Conservation (phyloP, 352 stramenopile species). For the Pythium volutum region DNA sequence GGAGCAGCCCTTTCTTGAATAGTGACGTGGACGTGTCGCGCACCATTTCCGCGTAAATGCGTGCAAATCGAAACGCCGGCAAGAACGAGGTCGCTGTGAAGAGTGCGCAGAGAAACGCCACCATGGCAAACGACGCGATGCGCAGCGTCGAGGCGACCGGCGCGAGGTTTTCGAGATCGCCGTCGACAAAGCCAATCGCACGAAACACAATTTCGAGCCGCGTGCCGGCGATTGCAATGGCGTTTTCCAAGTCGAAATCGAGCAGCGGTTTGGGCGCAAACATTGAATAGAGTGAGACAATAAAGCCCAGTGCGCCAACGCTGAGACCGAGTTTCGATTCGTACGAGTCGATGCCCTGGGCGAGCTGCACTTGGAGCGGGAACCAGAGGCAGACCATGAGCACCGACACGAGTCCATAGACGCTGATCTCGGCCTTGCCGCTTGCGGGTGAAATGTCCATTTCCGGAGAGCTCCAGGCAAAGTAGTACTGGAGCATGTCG, state of each 20-base stretch:
- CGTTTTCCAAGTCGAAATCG: constrained; percentile 68
- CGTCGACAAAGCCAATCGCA: constrained; percentile 55
- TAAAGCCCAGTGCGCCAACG: constrained; percentile 52
- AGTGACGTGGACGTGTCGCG: constrained; percentile 33
- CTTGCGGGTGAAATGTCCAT: not conserved
- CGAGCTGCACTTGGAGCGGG: constrained; percentile 69
- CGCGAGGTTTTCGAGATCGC: constrained; percentile 49
- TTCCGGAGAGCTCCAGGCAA: constrained; percentile 4
- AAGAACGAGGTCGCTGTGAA: constrained; percentile 69
- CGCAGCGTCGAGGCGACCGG: constrained; percentile 14
- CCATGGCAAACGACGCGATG: constrained; percentile 31
- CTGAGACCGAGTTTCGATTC: constrained; percentile 56
- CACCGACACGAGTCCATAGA: constrained; percentile 61
- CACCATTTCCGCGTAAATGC: constrained; percentile 77
- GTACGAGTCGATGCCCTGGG: constrained; percentile 54
- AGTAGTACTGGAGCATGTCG: constrained; percentile 38
- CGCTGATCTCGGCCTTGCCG: constrained; percentile 45
- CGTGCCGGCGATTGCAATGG: constrained; percentile 30
- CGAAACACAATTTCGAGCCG: constrained; percentile 52
- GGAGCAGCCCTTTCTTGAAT: constrained; percentile 46
- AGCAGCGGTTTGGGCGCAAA: constrained; percentile 54
- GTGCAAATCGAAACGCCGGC: constrained; percentile 70
- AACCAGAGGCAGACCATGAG: constrained; percentile 73
- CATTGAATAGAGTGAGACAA: constrained; percentile 58
- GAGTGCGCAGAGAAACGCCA: constrained; percentile 42